A percentile compares a stretch with the other conserved stretches of the same genome.
phyloP scores from a whole-genome alignment of 495 filamentous ascomycete genomes.

The Penicillium waksmanii region DNA sequence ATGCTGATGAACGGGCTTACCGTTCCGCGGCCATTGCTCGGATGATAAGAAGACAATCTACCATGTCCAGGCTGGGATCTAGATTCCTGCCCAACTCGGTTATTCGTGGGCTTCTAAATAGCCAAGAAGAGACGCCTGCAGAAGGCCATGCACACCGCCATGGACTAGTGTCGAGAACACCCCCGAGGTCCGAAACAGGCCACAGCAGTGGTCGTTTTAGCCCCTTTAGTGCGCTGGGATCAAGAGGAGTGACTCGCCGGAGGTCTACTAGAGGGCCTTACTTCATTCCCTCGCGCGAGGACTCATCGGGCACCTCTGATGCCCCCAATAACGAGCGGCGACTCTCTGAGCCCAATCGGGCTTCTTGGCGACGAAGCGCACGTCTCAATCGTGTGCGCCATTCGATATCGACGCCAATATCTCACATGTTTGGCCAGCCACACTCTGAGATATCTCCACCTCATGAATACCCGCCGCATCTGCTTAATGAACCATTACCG shows the following conservation, averaged over 20 bases:
- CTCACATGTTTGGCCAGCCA: slow-evolving; percentile 50
- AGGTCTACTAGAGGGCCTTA: slow-evolving; percentile 44
- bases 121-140: slow-evolving; percentile 52
- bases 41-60: slow-evolving; percentile 52
- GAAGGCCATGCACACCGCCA: slow-evolving; percentile 55
- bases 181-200: slow-evolving; percentile 41
- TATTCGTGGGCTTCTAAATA: slow-evolving; percentile 46
- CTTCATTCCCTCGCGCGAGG: slow-evolving; percentile 41
- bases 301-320: slow-evolving; percentile 34
- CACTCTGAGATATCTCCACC: slow-evolving; percentile 23
- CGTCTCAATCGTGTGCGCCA: slow-evolving; percentile 48
- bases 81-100: slow-evolving; percentile 55
- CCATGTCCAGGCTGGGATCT: slow-evolving; percentile 55
- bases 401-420: slow-evolving; percentile 49
- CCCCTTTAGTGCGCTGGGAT: slow-evolving; percentile 45
- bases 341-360: slow-evolving; percentile 37
- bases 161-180: slow-evolving; percentile 45
- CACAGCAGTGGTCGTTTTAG: slow-evolving; percentile 47
- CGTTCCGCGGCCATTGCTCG: slow-evolving; percentile 44
- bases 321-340: slow-evolving; percentile 27
- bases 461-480: slow-evolving; percentile 12
- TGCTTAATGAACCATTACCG: slow-evolving; percentile 20
- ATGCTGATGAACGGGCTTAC: slow-evolving; percentile 32
- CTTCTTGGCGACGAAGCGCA: slow-evolving; percentile 48
- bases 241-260: slow-evolving; percentile 44